phyloP scores from a whole-genome alignment of 768 basidiomycete species.

The Mycena alexandri region DNA sequence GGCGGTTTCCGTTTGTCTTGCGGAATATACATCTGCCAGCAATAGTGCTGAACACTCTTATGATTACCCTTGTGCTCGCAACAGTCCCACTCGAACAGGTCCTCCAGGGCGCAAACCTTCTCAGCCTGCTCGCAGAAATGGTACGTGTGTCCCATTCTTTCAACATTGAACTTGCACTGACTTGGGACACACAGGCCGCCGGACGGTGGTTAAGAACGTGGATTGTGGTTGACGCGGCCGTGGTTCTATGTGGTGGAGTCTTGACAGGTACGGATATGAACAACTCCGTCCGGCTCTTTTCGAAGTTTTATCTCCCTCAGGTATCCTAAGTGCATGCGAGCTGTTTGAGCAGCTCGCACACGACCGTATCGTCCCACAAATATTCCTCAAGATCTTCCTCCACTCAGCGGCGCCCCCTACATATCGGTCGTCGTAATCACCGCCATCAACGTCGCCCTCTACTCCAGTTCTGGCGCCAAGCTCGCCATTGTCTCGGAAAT shows the following conservation, averaged over 20 bases:
- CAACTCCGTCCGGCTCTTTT: neutral
- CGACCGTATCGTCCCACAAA: constrained; percentile 70
- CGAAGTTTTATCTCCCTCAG: constrained; percentile 42
- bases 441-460: constrained; percentile 64
- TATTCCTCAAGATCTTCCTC: constrained; percentile 64
- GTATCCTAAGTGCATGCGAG: constrained; percentile 70
- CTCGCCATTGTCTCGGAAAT: constrained; percentile 70
- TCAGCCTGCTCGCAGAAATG: constrained; percentile 71
- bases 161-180: neutral
- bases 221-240: constrained; percentile 74
- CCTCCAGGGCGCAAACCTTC: constrained; percentile 66
- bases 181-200: constrained; percentile 54
- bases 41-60: constrained; percentile 64
- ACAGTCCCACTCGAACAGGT: constrained; percentile 66
- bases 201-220: constrained; percentile 73
- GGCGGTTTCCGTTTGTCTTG: constrained; percentile 69
- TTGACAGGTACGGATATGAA: constrained; percentile 63
- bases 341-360: constrained; percentile 68
- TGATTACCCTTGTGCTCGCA: constrained; percentile 73
- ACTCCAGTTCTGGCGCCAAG: constrained; percentile 68
- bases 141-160: constrained; percentile 38
- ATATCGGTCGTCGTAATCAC: constrained; percentile 65
- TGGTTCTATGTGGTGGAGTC: constrained; percentile 81
- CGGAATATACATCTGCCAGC: constrained; percentile 75
- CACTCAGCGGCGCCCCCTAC: constrained; percentile 64